Conservation (phyloP, 2,329 filamentous ascomycete species). For the Ophioceras dolichostomum region DNA sequence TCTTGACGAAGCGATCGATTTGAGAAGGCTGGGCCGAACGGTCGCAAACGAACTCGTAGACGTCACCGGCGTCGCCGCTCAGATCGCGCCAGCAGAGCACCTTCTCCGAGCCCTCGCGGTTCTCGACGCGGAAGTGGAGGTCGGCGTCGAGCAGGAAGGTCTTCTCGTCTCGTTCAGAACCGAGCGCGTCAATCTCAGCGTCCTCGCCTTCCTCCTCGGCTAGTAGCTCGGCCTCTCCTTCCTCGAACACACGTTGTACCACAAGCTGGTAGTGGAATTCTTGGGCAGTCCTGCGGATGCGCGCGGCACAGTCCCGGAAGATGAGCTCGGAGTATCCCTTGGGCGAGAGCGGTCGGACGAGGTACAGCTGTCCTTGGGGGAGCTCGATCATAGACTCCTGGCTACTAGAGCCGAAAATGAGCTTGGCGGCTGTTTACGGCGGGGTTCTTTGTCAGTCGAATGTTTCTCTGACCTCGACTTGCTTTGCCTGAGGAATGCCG, state of each 20-base stretch:
- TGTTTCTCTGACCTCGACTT: too few relatives aligned
- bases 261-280: slow-evolving; percentile 97
- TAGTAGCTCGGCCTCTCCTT: slow-evolving; percentile 85
- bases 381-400: slow-evolving; percentile 94
- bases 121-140: slow-evolving; percentile 75
- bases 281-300: slow-evolving; percentile 83
- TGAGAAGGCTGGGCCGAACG: slow-evolving; percentile 45
- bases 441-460: too few relatives aligned
- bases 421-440: slow-evolving; percentile 62
- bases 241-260: slow-evolving; percentile 90
- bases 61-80: slow-evolving; percentile 82
- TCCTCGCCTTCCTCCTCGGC: slow-evolving; percentile 85
- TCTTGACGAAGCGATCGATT: slow-evolving; percentile 67
- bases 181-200: slow-evolving; percentile 60
- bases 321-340: slow-evolving; percentile 99
- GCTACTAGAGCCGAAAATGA: slow-evolving; percentile 75
- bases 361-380: slow-evolving; percentile 89
- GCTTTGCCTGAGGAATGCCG: too few relatives aligned
- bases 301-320: slow-evolving; percentile 91
- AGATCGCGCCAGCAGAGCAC: slow-evolving; percentile 91
- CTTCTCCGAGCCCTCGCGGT: slow-evolving; percentile 67
- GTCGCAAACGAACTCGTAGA: slow-evolving; percentile 98
- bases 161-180: slow-evolving; percentile 86
- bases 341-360: slow-evolving; percentile 86
- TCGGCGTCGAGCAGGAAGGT: slow-evolving; percentile 90